Evolutionary conservation across 73 alveolate species (phyloP).

Genomic region (Tetrahymena elliotti): DNA sequence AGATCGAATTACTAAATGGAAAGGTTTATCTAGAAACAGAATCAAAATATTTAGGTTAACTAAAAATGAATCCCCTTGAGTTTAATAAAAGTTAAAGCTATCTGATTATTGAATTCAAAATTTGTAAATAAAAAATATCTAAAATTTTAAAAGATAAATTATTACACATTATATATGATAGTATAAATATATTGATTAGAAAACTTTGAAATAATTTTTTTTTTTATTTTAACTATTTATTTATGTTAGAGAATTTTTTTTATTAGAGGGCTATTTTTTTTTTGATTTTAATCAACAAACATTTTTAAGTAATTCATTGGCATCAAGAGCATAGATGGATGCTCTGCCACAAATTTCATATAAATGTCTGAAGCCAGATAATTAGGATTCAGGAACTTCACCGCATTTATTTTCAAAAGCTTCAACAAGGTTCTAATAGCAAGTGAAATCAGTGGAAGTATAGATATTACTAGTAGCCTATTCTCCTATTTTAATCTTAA

Average conservation of each 20-base stretch:
- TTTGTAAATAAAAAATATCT: no score
- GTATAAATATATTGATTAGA: not conserved
- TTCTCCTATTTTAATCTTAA: not conserved
- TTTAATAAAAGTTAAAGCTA: no score
- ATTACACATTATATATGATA: no score
- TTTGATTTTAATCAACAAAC: not conserved
- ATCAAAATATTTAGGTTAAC: no score
- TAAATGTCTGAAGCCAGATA: not conserved
- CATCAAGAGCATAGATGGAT: not conserved
- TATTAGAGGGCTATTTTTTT: no score
- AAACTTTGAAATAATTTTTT: no score
- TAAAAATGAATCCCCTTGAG: no score
- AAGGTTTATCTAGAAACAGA: no score
- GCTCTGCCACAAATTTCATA: not conserved
- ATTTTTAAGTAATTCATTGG: not conserved
- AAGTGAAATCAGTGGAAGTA: not conserved
- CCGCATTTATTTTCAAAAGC: not conserved
- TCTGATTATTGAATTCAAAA: no score
- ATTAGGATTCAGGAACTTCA: not conserved
- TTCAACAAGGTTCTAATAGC: not conserved
- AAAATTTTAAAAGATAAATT: no score
- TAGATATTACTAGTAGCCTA: not conserved
- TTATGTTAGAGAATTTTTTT: not conserved
- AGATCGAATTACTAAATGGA: no score
- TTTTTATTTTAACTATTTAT: not conserved